phyloP scores from a whole-genome alignment of 345 rosid genomes.

The Acer campestre region DNA sequence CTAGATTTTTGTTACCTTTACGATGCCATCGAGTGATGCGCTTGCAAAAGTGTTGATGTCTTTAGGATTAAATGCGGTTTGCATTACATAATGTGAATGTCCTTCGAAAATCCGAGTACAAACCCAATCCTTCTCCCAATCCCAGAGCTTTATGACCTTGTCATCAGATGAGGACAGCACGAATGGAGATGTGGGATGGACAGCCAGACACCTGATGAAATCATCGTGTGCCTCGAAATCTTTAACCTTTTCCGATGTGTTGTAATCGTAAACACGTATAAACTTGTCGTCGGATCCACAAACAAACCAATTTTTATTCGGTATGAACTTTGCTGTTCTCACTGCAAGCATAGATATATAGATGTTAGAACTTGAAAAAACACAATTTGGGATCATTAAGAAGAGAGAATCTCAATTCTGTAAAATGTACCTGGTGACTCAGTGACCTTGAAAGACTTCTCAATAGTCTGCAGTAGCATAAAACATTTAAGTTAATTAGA shows the following conservation, averaged over 20 bases:
- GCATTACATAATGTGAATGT: constrained; percentile 99
- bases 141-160: constrained; percentile 99
- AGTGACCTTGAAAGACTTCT: constrained; percentile 86
- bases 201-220: constrained; percentile 90
- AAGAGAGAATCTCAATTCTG: constrained; percentile 5
- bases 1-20: constrained; percentile 51
- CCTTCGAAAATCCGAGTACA: constrained; percentile 96
- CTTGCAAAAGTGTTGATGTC: constrained; percentile 95
- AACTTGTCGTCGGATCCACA: constrained; percentile 96
- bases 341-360: constrained; percentile 49
- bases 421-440: constrained; percentile 77
- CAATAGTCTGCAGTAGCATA: constrained; percentile 57
- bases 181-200: constrained; percentile 91
- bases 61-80: constrained; percentile 89
- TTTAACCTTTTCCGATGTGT: constrained; percentile 89
- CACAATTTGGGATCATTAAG: background rate
- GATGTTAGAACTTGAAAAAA: background rate
- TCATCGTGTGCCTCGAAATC: constrained; percentile 98
- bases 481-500: background rate
- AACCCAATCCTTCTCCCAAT: constrained; percentile 98
- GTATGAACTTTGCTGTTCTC: constrained; percentile 89
- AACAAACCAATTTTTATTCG: constrained; percentile 91
- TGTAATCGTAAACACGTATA: constrained; percentile 89
- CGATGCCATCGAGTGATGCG: constrained; percentile 95
- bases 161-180: constrained; percentile 97